Base-by-base conservation (phyloP, 805 yeast species). In the Maudiozyma saulgeensis region DNA sequence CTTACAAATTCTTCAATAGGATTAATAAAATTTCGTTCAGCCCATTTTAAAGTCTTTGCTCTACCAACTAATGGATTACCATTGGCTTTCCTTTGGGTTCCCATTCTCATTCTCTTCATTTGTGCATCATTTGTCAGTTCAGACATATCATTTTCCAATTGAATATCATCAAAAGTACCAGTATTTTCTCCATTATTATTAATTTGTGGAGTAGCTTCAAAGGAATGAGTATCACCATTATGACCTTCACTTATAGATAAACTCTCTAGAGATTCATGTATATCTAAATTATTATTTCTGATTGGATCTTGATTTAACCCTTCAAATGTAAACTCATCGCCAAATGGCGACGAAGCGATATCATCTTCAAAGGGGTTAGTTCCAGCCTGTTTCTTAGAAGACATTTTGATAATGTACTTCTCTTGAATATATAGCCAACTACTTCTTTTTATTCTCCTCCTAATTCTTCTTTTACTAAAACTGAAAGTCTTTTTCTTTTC, bases 71-170 rank as follows among this genome's bases (percentile, higher is more conserved):
- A 65, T 21, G 93, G 90, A 44, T 75, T 73, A 8, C 95, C 95
- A 53, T 79, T 76, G 51, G 79, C 79, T 59, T 80, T 78, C 56
- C 96, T 76, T 55, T 84, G 87, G 3, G 97, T 90, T 51, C 96
- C 96, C 96, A 95, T 87, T 68, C 96, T 75, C 56, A 82, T 78
- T 59, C 95, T 76, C 56, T 83, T 80, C 80, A 85, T 84, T 4
- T 47, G 49, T 15, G 52, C 46, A n/a, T 53, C 53, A 12, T 51
- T 55, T 9, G 50, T 50, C 16, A 42, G 52, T 1, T 51, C 42
- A 28, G 49, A 52, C 21, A 52, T 51, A 42, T 49, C 53, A 32
- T 53, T 57, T 16, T 59, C 63, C 35, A 60, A 41, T 12, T 47
- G 56, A 7, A 59, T 55, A 43, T 61, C 64, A 44, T 60, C 64